Base-by-base conservation (phyloP, 495 filamentous ascomycete species). In the Aspergillus nanangensis region DNA sequence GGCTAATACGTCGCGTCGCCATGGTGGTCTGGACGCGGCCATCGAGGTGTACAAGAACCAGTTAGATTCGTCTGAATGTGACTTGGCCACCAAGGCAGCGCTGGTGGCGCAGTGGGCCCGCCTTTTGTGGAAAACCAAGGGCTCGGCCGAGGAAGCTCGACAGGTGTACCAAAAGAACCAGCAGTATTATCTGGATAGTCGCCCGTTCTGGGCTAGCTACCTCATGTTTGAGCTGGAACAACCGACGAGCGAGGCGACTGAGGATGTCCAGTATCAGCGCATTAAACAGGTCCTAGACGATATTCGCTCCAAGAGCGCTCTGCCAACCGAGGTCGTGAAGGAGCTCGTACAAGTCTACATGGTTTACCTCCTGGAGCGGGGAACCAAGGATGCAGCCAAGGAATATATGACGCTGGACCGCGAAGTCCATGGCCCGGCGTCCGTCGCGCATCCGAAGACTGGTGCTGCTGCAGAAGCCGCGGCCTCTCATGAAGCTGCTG, bases 171-270 rank as follows among this genome's bases (percentile, higher is more conserved):
- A 85, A 49, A 84, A 82, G 57, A 89, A 95, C 56, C 77, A 88
- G 41, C 81, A 90, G 52, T 88, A 83, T 74, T 96, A 95, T 63
- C 75, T 86, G 13, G 87, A 92, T 53, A 94, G 88, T 57, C 77
- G 80, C n/a, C 76, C 83, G 18, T 99, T 99, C 78, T 97, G 91
- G 92, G 76, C 81, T 45, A 87, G 82, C 61, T 99, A 88, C 66
- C 76, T 97, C 9, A 70, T 82, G 41, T 96, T 99, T 51, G 93
- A 99, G 71, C 72, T 95, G 32, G 82, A 87, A 29, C 94, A 96
- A 58, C 86, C 89, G 8, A 90, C 87, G 3, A 85, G 72, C 45
- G 63, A 71, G 1, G 77, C 76, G 25, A 77, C 77, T 2, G 88
- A 95, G 53, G 37, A 63, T 1, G 69, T 77, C 42, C 84, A 90